phyloP scores from a whole-genome alignment of 176 grass and related monocot species.

The Raddia guianensis region DNA sequence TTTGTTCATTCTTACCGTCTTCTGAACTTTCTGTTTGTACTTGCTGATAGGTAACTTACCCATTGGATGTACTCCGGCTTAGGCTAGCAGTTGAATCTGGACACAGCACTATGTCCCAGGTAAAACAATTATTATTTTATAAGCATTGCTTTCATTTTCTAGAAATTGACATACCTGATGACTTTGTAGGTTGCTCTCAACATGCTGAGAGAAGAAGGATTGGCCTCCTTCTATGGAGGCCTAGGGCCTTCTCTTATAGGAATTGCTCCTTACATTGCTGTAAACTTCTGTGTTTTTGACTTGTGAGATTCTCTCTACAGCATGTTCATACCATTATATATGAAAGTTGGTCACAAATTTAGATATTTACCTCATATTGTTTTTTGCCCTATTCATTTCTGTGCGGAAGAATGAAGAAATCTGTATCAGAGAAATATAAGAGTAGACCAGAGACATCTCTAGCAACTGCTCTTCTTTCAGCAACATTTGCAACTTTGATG shows the following conservation, averaged over 20 bases:
- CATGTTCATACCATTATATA: constrained; percentile 19
- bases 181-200: constrained; percentile 86
- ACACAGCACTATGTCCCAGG: constrained; percentile 88
- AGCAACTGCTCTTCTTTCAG: constrained; percentile 85
- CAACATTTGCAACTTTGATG: constrained; percentile 90
- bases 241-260: constrained; percentile 93
- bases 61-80: constrained; percentile 91
- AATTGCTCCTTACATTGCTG: constrained; percentile 97
- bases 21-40: constrained; percentile 36
- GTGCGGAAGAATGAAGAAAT: constrained; percentile 89
- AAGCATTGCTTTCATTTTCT: constrained; percentile 2
- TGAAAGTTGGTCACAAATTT: constrained; percentile 25
- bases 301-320: constrained; percentile 66
- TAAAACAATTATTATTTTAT: constrained; percentile 43
- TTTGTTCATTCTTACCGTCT: not conserved
- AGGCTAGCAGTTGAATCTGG: constrained; percentile 97
- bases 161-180: constrained; percentile 24
- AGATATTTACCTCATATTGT: constrained; percentile 13
- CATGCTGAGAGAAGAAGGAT: constrained; percentile 92
- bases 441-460: constrained; percentile 84
- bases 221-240: constrained; percentile 88
- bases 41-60: constrained; percentile 88
- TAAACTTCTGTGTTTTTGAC: constrained; percentile 99
- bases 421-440: constrained; percentile 87
- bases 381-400: constrained; percentile 20